Evolutionary conservation across 83 land plant species (phyloP).

Genomic region (Thuja plicata): DNA sequence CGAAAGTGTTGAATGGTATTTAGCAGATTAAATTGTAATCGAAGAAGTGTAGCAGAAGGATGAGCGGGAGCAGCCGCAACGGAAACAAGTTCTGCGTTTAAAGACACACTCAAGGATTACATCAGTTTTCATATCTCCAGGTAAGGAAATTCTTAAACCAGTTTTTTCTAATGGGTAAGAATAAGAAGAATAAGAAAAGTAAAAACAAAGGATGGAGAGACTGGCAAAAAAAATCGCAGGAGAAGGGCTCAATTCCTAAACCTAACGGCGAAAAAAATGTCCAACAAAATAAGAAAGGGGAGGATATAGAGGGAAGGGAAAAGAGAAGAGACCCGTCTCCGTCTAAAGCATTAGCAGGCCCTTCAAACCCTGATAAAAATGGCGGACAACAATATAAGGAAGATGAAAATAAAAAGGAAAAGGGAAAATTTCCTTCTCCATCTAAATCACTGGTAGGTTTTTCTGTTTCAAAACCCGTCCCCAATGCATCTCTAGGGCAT

Average conservation of each 20-base stretch:
- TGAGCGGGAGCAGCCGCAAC: background rate
- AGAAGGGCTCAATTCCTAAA: background rate
- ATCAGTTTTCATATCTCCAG: background rate
- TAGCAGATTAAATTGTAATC: background rate
- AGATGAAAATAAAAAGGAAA: background rate
- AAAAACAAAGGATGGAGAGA: background rate
- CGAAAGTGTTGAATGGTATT: background rate
- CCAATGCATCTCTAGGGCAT: background rate
- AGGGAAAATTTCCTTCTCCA: background rate
- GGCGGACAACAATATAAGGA: background rate
- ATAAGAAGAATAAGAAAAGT: background rate
- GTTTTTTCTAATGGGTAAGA: background rate
- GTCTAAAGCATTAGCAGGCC: background rate
- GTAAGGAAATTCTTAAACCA: constrained; percentile 2
- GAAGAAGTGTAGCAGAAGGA: background rate
- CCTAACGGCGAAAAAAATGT: background rate
- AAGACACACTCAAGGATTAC: background rate
- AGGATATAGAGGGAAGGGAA: background rate
- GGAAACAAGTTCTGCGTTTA: background rate
- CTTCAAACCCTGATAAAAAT: background rate
- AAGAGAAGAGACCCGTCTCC: background rate
- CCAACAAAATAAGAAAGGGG: background rate
- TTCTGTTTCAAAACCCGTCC: background rate
- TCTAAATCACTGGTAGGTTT: background rate
- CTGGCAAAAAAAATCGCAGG: background rate